Conservation (phyloP, 257 asterid genomes). For the Leonotis leonurus region DNA sequence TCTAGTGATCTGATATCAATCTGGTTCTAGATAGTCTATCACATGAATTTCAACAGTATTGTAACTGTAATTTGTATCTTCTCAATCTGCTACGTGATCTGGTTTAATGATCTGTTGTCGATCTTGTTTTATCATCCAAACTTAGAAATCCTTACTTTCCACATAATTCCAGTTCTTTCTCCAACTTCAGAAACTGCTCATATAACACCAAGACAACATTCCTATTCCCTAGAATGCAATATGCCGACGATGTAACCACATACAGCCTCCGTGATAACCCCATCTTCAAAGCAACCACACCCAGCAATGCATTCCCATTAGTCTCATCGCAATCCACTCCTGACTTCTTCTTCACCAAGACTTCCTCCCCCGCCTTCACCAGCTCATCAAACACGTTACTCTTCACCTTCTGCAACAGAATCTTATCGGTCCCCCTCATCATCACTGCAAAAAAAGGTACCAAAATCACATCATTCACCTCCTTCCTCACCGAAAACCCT, state of each 20-base stretch:
- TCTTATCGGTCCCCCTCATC: slow-evolving; percentile 47
- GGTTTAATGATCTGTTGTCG: too few species aligned
- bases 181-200: slow-evolving; percentile 71
- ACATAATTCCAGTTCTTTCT: slow-evolving; percentile 53
- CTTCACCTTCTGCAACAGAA: slow-evolving; percentile 78
- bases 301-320: slow-evolving; percentile 45
- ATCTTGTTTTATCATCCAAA: too few species aligned
- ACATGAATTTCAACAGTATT: too few species aligned
- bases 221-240: slow-evolving; percentile 78
- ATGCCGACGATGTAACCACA: slow-evolving; percentile 53
- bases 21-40: too few species aligned
- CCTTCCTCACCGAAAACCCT: slow-evolving; percentile 47
- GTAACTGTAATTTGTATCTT: too few species aligned
- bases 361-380: slow-evolving; percentile 42
- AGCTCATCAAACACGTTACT: slow-evolving; percentile 64
- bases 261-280: slow-evolving; percentile 52
- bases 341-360: slow-evolving; percentile 37
- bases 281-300: slow-evolving; percentile 59
- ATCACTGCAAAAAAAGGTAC: slow-evolving; percentile 56
- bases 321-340: slow-evolving; percentile 39
- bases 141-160: too few species aligned
- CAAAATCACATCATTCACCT: slow-evolving; percentile 47
- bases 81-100: too few species aligned
- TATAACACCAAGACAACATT: slow-evolving; percentile 64
- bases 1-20: too few species aligned